Evolutionary conservation across 2,329 filamentous ascomycete genomes (phyloP), one percentile per base, ranked within the genome.

Genomic region (Leptographium wingfieldii): DNA sequence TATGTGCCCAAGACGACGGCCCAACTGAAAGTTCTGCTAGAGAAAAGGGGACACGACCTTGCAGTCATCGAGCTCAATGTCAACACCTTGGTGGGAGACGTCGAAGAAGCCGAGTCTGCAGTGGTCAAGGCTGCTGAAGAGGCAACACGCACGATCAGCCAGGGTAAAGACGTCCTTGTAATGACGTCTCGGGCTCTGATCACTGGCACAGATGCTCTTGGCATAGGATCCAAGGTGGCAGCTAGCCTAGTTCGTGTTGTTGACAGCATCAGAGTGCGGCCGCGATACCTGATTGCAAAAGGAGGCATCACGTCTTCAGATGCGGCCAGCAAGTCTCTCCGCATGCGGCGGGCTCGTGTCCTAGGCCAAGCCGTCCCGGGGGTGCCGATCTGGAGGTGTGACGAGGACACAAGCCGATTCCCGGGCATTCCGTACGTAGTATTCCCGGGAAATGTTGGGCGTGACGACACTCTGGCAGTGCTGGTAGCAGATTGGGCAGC

Each of bases 271-370:
- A 14, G 72, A 76, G 9, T 72, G 31, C 35, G 75, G 38, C 80
- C 80, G 1, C 69, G 79, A 54, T 84, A 83, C 64, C 69, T 84
- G 2, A 80, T 84, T 66, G 80, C 80, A 0, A 84, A 80, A 68
- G 80, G 81, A 0, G 81, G 81, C 11, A 84, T 84, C 52, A 84
- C 82, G 0, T 80, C 77, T 0, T 82, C 79, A 0, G 80, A 84
- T 57, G 78, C 79, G 65, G 81, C 81, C 0, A 82, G 78, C 0
- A 82, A 83, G 58, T 79, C 78, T 0, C 64, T 85, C 14, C 71
- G 70, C 19, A 77, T 84, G 69, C 79, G 78, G 66, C 71, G 75
- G 33, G 81, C 81, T 5, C 74, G 71, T 62, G 75, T 84, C 48
- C 70, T 82, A 0, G 81, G 81, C 0, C 81, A 84, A 63, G 81